These are phyloP conservation scores for Xylogone sp. DNA, from an alignment of 2,329 filamentous ascomycete species.

Conservation along the genomic window DNA sequence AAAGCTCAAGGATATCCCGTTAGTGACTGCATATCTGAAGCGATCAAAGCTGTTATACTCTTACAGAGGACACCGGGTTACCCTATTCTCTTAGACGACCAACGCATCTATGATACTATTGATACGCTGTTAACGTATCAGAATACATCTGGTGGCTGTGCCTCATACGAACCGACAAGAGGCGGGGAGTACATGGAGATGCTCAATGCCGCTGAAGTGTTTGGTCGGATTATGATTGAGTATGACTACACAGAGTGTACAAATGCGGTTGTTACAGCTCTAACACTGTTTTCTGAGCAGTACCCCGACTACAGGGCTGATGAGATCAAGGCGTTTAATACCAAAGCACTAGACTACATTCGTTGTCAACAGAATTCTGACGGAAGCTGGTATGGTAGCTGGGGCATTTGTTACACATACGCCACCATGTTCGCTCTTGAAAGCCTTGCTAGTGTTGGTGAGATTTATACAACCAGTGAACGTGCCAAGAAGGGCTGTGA, in stretches of 20 bases:
- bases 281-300: slow-evolving; percentile 75
- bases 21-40: slow-evolving; percentile 91
- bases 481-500: slow-evolving; percentile 73
- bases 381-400: slow-evolving; percentile 96
- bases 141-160: slow-evolving; percentile 79
- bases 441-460: slow-evolving; percentile 74
- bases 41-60: slow-evolving; percentile 78
- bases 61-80: slow-evolving; percentile 77
- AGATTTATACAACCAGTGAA: slow-evolving; percentile 72
- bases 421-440: slow-evolving; percentile 95
- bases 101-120: slow-evolving; percentile 79
- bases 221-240: slow-evolving; percentile 96
- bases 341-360: slow-evolving; percentile 76
- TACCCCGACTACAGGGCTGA: slow-evolving; percentile 75
- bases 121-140: slow-evolving; percentile 92
- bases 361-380: slow-evolving; percentile 72
- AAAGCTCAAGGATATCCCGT: slow-evolving; percentile 91
- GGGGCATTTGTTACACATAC: slow-evolving; percentile 98
- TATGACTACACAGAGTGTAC: slow-evolving; percentile 99
- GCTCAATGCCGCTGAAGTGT: slow-evolving; percentile 94
- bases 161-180: slow-evolving; percentile 83
- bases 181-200: slow-evolving; percentile 75
- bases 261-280: slow-evolving; percentile 84
- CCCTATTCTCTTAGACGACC: slow-evolving; percentile 70
- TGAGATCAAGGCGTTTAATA: slow-evolving; percentile 73